Conservation (phyloP, 139 green algal species). For the Chlorella vulgaris region DNA sequence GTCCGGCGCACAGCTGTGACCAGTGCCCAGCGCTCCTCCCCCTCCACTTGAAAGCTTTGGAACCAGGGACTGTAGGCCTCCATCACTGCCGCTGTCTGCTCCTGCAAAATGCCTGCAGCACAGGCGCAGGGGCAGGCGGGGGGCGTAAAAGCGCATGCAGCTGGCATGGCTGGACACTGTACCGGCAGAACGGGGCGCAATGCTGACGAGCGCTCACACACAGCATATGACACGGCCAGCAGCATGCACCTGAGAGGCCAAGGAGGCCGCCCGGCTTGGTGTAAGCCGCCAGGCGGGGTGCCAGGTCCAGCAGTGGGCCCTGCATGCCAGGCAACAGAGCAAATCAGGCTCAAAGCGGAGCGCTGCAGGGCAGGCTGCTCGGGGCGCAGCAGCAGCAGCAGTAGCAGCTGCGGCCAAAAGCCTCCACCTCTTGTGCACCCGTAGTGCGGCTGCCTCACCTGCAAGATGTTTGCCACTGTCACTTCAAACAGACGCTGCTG, state of each 20-base stretch:
- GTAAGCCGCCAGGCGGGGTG: slow-evolving; percentile 51
- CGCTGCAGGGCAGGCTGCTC: too few relatives aligned
- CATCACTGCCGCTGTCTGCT: slow-evolving; percentile 46
- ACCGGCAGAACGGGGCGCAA: too few relatives aligned
- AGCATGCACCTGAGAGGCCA: slow-evolving; percentile 50
- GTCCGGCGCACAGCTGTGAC: slow-evolving; percentile 24
- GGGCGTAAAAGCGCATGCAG: too few relatives aligned
- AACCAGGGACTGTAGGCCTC: slow-evolving; percentile 40
- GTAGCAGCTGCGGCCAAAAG: too few relatives aligned
- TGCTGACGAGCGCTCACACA: neutral
- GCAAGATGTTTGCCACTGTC: slow-evolving; percentile 83
- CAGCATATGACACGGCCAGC: neutral
- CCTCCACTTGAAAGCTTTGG: slow-evolving; percentile 31
- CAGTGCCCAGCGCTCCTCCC: slow-evolving; percentile 33
- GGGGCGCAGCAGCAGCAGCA: too few relatives aligned
- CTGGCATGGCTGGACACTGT: too few relatives aligned
- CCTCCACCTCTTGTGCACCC: neutral
- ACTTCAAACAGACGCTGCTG: slow-evolving; percentile 27
- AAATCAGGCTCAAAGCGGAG: neutral
- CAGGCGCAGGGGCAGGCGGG: neutral
- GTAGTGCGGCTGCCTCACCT: neutral
- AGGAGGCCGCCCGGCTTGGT: slow-evolving; percentile 52
- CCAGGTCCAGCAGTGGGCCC: slow-evolving; percentile 74
- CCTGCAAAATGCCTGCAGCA: slow-evolving; percentile 60
- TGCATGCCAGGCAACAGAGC: slow-evolving; percentile 7